Base-by-base conservation (phyloP, 495 filamentous ascomycete species). In the Aspergillus conjunctus region DNA sequence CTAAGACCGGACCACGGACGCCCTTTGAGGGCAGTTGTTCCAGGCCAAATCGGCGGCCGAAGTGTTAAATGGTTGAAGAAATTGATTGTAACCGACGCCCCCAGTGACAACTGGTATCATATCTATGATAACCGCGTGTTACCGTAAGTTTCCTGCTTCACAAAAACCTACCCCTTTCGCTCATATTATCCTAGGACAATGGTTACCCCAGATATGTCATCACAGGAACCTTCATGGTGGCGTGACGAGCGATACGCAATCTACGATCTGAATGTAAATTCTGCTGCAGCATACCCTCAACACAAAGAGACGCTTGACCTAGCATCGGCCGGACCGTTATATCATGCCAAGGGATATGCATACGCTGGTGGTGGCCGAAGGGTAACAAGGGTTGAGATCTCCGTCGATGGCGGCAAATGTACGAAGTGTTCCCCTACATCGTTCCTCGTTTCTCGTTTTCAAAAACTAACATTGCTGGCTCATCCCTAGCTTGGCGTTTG, bases 91-190 rank as follows among this genome's bases (percentile, higher is more conserved):
- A 94, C 92, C 0, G 82, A 85, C 7, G 72, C 73, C 4, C 93
- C 93, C 0, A 96, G 91, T 67, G 89, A 93, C 52, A 97, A 96
- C 64, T 97, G 93, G 92, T 98, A 97, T 64, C 93, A 98, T 71
- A 91, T 95, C 56, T 91, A 95, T 67, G 93, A 98, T 68, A 98
- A 98, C 64, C 79, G 93, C 48, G 93, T 97, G 9, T 73, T 98
- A 49, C 93, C 93, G 77, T 80, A 50, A 62, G 77, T 72, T 45
- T 37, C 57, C 64, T 59, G 15, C 48, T 54, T 54, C 18, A 4
- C 20, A 21, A 5, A 6, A 5, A 6, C 18, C 17, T 48, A 7
- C n/a, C 30, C 12, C n/a, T 31, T 1, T 22, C 18, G 55, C 59
- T 65, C 26, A 68, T 34, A 33, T 14, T 20, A 10, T 37, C 12